Evolutionary conservation across 2,329 filamentous ascomycete genomes (phyloP).

Genomic region (Diaporthe sp.): DNA sequence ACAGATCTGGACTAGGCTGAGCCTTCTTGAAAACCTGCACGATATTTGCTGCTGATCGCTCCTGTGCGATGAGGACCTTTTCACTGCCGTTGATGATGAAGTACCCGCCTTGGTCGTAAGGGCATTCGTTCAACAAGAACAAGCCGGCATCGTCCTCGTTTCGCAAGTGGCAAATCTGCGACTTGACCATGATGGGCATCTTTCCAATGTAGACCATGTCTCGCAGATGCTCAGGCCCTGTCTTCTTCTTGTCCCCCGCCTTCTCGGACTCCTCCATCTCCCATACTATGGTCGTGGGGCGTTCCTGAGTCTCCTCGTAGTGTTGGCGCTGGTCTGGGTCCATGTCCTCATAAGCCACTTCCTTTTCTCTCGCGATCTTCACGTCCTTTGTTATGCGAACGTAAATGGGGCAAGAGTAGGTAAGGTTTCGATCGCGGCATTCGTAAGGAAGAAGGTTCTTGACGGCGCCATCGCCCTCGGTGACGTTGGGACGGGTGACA

Average conservation of each 20-base stretch:
- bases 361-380: slow-evolving; percentile 83
- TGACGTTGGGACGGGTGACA: slow-evolving; percentile 90
- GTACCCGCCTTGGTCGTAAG: slow-evolving; percentile 98
- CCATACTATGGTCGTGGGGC: slow-evolving; percentile 71
- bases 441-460: slow-evolving; percentile 92
- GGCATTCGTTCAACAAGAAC: slow-evolving; percentile 94
- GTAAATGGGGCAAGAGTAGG: slow-evolving; percentile 93
- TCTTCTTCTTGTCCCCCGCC: slow-evolving; percentile 59
- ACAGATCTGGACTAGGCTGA: slow-evolving; percentile 89
- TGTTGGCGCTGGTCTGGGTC: slow-evolving; percentile 74
- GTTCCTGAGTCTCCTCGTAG: slow-evolving; percentile 66
- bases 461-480: slow-evolving; percentile 91
- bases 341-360: slow-evolving; percentile 75
- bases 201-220: slow-evolving; percentile 93
- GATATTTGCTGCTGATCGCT: slow-evolving; percentile 97
- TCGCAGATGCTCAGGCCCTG: slow-evolving; percentile 70
- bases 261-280: slow-evolving; percentile 72
- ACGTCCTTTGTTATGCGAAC: slow-evolving; percentile 89
- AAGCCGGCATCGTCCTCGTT: slow-evolving; percentile 87
- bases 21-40: slow-evolving; percentile 99
- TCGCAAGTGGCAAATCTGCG: slow-evolving; percentile 91
- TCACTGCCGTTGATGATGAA: slow-evolving; percentile 99
- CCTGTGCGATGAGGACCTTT: slow-evolving; percentile 97
- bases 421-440: slow-evolving; percentile 93
- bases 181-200: slow-evolving; percentile 98